phyloP scores from a whole-genome alignment of 2,329 filamentous ascomycete genomes.

The Talaromyces amestolkiae region DNA sequence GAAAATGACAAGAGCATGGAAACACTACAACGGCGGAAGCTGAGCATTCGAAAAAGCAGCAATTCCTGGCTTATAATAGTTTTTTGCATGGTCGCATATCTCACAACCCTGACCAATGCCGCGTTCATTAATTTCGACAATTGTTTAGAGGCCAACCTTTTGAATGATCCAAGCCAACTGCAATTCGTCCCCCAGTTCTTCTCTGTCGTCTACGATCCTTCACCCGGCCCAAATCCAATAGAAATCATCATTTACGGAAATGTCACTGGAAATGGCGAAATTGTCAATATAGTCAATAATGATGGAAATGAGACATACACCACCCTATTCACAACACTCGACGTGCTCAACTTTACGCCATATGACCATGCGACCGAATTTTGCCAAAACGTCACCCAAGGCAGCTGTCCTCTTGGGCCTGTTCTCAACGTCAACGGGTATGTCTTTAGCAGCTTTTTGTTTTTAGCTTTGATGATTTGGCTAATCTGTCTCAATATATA shows the following conservation, averaged over 20 bases:
- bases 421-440: slow-evolving; percentile 61
- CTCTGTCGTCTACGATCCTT: slow-evolving; percentile 69
- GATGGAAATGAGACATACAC: slow-evolving; percentile 58
- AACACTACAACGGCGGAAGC: background rate
- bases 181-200: slow-evolving; percentile 78
- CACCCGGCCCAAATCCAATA: slow-evolving; percentile 61
- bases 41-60: background rate
- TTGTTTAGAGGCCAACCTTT: slow-evolving; percentile 64
- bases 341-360: slow-evolving; percentile 75
- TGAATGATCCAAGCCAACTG: slow-evolving; percentile 60
- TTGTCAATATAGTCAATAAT: slow-evolving; percentile 60
- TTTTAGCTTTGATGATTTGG: slow-evolving; percentile 11
- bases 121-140: slow-evolving; percentile 78
- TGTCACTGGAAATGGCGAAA: slow-evolving; percentile 84
- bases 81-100: background rate
- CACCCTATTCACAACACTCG: slow-evolving; percentile 69
- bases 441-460: slow-evolving; percentile 33
- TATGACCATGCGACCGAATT: slow-evolving; percentile 61
- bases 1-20: slow-evolving; percentile 12
- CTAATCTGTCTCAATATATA: slow-evolving; percentile 19
- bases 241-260: slow-evolving; percentile 85
- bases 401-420: slow-evolving; percentile 71
- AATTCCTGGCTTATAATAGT: background rate
- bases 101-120: slow-evolving; percentile 50
- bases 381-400: slow-evolving; percentile 61